Percentiles rank a stretch among this genome's conserved stretches.
Evolutionary conservation across 75 land plant species (phyloP).

Genomic region (Cunninghamia lanceolata): DNA sequence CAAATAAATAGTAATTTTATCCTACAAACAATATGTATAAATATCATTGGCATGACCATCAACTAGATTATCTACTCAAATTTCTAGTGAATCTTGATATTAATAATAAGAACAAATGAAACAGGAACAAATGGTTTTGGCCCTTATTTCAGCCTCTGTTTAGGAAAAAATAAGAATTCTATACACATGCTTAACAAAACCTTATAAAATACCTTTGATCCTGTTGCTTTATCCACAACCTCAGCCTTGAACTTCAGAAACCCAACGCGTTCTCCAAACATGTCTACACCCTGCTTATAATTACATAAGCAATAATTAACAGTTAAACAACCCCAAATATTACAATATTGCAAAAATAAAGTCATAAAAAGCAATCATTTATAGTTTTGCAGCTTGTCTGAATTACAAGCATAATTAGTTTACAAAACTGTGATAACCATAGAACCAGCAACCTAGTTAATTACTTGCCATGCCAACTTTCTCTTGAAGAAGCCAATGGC

Average conservation of each 20-base stretch:
- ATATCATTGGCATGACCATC: not conserved
- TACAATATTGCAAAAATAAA: not conserved
- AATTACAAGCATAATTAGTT: not conserved
- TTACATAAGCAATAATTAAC: constrained; percentile 3
- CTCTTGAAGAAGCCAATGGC: not conserved
- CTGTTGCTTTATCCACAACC: constrained; percentile 65
- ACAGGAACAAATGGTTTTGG: not conserved
- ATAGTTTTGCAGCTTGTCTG: constrained; percentile 1
- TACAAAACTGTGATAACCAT: not conserved
- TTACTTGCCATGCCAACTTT: not conserved
- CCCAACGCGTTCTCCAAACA: constrained; percentile 88
- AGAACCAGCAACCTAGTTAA: not conserved
- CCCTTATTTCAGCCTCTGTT: not conserved
- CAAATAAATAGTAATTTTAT: not conserved
- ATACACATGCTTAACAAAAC: not conserved
- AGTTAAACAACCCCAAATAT: not conserved
- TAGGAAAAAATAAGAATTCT: not conserved
- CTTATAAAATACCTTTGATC: constrained; percentile 56
- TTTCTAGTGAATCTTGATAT: not conserved
- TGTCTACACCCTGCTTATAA: constrained; percentile 64
- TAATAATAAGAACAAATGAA: not conserved
- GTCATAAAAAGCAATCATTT: not conserved
- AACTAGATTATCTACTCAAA: not conserved
- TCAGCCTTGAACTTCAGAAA: constrained; percentile 98
- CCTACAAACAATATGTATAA: not conserved